phyloP scores from a whole-genome alignment of 2,329 filamentous ascomycete genomes.

The Alternaria atra region DNA sequence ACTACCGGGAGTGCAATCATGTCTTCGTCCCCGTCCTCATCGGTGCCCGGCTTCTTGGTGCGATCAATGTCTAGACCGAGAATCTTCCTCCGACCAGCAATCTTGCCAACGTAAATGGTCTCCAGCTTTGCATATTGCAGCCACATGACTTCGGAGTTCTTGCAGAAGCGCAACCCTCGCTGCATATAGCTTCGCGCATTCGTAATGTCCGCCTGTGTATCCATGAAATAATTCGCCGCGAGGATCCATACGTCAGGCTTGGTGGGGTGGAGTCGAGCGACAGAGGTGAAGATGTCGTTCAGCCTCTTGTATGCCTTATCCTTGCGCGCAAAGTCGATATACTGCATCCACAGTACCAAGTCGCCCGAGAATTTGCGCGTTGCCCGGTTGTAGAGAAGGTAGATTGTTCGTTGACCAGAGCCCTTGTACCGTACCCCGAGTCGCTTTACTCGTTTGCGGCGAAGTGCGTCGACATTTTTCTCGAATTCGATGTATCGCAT shows the following conservation, averaged over 20 bases:
- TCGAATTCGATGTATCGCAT: constrained; percentile 81
- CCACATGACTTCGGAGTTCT: constrained; percentile 77
- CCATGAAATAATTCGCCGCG: constrained; percentile 79
- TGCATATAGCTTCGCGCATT: constrained; percentile 87
- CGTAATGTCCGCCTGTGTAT: constrained; percentile 85
- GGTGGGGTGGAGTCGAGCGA: constrained; percentile 84
- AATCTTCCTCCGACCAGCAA: constrained; percentile 76
- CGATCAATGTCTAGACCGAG: constrained; percentile 66
- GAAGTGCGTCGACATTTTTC: constrained; percentile 74
- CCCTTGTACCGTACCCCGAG: constrained; percentile 77
- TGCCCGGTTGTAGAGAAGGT: constrained; percentile 87
- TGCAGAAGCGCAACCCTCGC: constrained; percentile 89
- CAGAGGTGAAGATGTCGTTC: constrained; percentile 68
- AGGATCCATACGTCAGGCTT: constrained; percentile 85
- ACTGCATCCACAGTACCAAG: constrained; percentile 85
- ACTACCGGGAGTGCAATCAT: constrained; percentile 67
- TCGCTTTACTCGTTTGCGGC: constrained; percentile 82
- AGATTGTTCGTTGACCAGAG: constrained; percentile 81
- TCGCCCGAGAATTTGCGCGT: constrained; percentile 86
- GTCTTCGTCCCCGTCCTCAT: constrained; percentile 56
- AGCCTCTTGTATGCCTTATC: constrained; percentile 70
- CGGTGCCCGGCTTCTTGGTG: constrained; percentile 54
- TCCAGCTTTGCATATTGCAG: constrained; percentile 89
- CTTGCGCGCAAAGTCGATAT: constrained; percentile 80
- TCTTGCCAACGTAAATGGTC: constrained; percentile 87